Conservation (phyloP, 78 protist genomes). For the Dictyostelium citrinum region DNA sequence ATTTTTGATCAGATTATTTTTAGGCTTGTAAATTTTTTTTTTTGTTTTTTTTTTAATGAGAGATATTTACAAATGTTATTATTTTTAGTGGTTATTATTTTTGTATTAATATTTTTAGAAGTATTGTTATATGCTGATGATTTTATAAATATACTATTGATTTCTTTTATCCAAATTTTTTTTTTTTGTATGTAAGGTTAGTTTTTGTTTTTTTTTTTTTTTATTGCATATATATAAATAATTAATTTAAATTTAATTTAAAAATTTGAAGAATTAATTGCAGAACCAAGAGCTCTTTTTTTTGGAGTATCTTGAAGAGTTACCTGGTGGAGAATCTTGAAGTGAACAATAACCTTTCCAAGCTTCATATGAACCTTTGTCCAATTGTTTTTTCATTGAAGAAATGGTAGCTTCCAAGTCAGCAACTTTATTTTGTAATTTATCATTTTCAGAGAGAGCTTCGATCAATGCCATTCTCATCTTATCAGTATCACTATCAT, state of each 20-base stretch:
- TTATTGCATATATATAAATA: neutral
- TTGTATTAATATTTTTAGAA: neutral
- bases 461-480: slow-evolving; percentile 43
- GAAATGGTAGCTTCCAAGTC: slow-evolving; percentile 17
- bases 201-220: slow-evolving; percentile 4
- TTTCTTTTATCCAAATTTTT: neutral
- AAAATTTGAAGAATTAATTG: neutral
- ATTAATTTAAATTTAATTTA: neutral
- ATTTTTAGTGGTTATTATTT: neutral
- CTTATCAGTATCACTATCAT: slow-evolving; percentile 14
- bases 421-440: slow-evolving; percentile 13
- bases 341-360: slow-evolving; percentile 70
- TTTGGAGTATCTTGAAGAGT: slow-evolving; percentile 51
- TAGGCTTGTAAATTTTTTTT: neutral
- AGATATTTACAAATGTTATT: neutral
- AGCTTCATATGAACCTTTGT: slow-evolving; percentile 50
- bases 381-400: slow-evolving; percentile 17
- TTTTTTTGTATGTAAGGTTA: neutral
- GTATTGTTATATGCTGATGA: neutral
- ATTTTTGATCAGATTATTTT: neutral
- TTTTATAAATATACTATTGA: neutral
- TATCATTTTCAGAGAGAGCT: slow-evolving; percentile 40
- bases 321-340: slow-evolving; percentile 76
- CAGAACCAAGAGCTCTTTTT: slow-evolving; percentile 41
- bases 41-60: neutral